Base-by-base conservation (phyloP, 1,284 basidiomycete species). In the Agroathelia rolfsii region DNA sequence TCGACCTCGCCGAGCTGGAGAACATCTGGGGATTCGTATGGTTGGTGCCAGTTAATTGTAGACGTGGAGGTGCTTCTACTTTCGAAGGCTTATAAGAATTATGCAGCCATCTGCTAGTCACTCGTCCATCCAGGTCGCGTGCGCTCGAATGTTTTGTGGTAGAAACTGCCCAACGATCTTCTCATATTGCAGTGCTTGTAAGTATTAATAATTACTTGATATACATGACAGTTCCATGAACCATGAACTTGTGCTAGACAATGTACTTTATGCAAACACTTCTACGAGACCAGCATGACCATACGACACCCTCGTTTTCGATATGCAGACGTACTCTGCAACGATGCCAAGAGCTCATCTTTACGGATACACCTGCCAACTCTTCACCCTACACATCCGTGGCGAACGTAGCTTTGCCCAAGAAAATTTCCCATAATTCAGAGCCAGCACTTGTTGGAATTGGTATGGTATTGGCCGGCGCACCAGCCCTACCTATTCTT, bases 11-110 rank as follows among this genome's bases (percentile, higher is more conserved):
- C 36, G 88, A 96, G 45, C 67, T 96, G 37, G 77, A 83, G 48
- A 92, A 94, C 56, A 89, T 94, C 46, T 96, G 93, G 92, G 89
- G 90, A 13, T 93, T 95, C 56, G 74, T 96, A 55, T 95, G 89
- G 90, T 93, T 49, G 55, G 54, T 50, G 11, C 30, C 27, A n/a
- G n/a, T n/a, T n/a, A 23, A 24, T 35, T 38, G 36, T 40, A 35
- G 26, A 36, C 38, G 29, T 33, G 34, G 28, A 24, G 20, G 37
- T 18, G 22, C 24, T 15, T 40, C 20, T 24, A 33, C 30, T 39
- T 49, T n/a, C 49, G 32, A 44, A 36, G 16, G 28, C 28, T 21
- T n/a, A 16, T 35, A 29, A 21, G 34, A 30, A 19, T 24, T 27
- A 23, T 28, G 15, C 48, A 94, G 92, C 55, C 90, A 96, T 63